phyloP scores from a whole-genome alignment of 2,329 filamentous ascomycete genomes.

The Stenocarpella maydis region DNA sequence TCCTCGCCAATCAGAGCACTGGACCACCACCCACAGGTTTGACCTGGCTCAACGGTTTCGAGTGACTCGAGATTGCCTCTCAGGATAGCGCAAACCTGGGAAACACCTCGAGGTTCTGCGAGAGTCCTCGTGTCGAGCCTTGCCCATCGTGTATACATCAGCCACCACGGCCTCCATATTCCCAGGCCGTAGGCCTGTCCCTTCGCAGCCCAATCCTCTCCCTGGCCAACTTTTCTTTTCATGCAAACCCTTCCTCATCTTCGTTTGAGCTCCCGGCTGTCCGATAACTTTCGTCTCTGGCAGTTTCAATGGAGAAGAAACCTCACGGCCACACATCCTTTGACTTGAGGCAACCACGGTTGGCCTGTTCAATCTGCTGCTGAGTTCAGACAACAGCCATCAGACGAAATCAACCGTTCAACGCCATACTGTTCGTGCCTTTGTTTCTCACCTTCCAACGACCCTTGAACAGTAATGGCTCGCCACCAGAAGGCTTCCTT shows the following conservation, averaged over 20 bases:
- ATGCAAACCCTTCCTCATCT: no score
- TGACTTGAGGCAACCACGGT: no score
- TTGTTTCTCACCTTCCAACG: no score
- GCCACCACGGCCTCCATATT: neutral
- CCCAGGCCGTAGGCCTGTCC: neutral
- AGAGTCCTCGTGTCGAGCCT: neutral
- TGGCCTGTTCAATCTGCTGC: neutral
- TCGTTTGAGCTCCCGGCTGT: neutral
- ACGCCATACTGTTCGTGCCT: no score
- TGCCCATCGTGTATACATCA: neutral
- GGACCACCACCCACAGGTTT: neutral
- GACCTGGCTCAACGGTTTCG: neutral
- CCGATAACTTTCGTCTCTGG: neutral
- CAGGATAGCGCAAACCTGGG: no score
- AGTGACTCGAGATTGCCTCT: neutral
- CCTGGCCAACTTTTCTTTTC: no score
- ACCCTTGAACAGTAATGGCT: no score
- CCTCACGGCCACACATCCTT: neutral
- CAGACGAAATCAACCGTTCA: no score
- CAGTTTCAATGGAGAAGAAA: neutral
- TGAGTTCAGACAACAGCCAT: no score
- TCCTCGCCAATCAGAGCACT: neutral
- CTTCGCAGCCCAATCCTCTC: no score
- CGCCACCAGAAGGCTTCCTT: no score
- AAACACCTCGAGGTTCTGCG: neutral